phyloP scores from a whole-genome alignment of 2,329 filamentous ascomycete genomes.

The Aspergillus awamori region DNA sequence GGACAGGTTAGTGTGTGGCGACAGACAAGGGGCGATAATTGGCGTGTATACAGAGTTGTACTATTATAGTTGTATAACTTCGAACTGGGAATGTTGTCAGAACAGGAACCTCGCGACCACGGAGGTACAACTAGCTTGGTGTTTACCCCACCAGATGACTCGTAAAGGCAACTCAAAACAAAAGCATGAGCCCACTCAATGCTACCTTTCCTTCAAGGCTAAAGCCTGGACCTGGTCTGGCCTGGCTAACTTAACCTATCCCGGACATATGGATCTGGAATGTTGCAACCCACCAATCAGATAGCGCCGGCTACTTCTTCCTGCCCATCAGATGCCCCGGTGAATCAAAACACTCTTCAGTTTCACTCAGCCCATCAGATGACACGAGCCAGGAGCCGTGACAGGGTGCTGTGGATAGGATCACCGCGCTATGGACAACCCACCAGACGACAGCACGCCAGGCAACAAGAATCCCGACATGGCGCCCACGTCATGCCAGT shows the following conservation, averaged over 20 bases:
- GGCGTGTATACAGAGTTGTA: too few relatives aligned
- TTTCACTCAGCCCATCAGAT: not conserved
- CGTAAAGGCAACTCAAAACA: not conserved
- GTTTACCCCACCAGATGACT: not conserved
- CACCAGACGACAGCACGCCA: not conserved
- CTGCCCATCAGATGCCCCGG: not conserved
- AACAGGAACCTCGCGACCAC: not conserved
- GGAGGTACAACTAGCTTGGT: not conserved
- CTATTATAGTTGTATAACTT: too few relatives aligned
- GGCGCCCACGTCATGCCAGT: not conserved
- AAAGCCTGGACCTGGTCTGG: not conserved
- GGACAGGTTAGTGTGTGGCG: too few relatives aligned
- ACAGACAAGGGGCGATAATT: too few relatives aligned
- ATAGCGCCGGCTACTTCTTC: not conserved
- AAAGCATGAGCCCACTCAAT: not conserved
- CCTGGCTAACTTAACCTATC: not conserved
- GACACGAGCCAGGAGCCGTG: not conserved
- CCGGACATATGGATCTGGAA: not conserved
- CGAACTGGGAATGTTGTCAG: too few relatives aligned
- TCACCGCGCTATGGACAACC: not conserved
- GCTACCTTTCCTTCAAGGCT: not conserved
- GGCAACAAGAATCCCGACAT: not conserved
- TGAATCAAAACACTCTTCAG: not conserved
- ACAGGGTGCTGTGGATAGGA: not conserved
- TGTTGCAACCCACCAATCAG: not conserved